These are phyloP conservation scores for Pleurotus pulmonarius DNA, from an alignment of 768 basidiomycete genomes.

Conservation along the genomic window DNA sequence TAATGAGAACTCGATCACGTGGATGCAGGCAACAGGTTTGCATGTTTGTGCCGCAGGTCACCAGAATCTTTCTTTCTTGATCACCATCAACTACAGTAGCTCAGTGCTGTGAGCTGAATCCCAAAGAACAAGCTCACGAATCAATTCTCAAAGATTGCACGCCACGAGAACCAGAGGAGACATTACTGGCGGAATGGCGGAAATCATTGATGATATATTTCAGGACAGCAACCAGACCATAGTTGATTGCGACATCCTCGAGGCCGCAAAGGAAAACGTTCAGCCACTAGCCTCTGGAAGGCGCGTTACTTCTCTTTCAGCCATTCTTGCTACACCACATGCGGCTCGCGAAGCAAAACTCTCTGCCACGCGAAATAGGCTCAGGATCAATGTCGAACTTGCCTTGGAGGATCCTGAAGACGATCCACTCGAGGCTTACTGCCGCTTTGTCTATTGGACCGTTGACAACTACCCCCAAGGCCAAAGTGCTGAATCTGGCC, in stretches of 20 bases:
- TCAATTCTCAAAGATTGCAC: too few species aligned
- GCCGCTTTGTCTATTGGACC: slow-evolving; percentile 85
- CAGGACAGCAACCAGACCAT: slow-evolving; percentile 40
- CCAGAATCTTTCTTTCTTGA: too few species aligned
- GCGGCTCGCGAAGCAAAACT: slow-evolving; percentile 71
- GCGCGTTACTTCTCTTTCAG: slow-evolving; percentile 72
- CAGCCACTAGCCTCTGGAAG: slow-evolving; percentile 80
- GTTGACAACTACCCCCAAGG: slow-evolving; percentile 94
- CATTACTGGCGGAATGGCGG: background rate
- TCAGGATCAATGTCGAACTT: slow-evolving; percentile 69
- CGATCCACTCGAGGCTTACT: slow-evolving; percentile 84
- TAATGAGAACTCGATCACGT: too few species aligned
- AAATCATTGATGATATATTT: slow-evolving; percentile 37
- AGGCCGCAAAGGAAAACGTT: slow-evolving; percentile 85
- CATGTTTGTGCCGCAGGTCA: too few species aligned
- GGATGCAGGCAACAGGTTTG: too few species aligned
- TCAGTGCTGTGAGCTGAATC: too few species aligned
- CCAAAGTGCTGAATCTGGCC: slow-evolving; percentile 80
- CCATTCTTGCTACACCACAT: slow-evolving; percentile 73
- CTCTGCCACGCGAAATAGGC: slow-evolving; percentile 56
- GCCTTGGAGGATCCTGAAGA: slow-evolving; percentile 80
- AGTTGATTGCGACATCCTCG: slow-evolving; percentile 78
- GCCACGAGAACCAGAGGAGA: too few species aligned
- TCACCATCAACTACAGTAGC: too few species aligned
- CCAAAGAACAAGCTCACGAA: too few species aligned